A percentile compares a stretch with the other conserved stretches of the same genome.
Evolutionary conservation across 176 grass and related monocot genomes (phyloP).

Genomic region (barley (Hordeum vulgare)): DNA sequence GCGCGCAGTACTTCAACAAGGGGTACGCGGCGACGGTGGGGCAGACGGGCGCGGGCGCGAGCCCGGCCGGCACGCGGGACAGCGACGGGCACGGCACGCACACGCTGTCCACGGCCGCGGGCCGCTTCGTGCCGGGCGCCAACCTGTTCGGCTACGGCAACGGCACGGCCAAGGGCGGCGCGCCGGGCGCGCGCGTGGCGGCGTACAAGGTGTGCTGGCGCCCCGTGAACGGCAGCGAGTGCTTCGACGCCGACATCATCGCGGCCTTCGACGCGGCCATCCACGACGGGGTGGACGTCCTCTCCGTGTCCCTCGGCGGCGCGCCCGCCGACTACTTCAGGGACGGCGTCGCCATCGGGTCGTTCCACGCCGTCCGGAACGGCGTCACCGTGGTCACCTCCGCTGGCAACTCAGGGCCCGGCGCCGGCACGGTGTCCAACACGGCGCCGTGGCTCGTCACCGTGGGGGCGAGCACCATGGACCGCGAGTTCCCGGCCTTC

Average conservation of each 20-base stretch:
- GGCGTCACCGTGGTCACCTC: slow-evolving; percentile 72
- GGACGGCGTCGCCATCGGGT: slow-evolving; percentile 77
- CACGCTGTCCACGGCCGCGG: slow-evolving; percentile 88
- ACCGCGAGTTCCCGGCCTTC: slow-evolving; percentile 73
- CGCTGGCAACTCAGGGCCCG: slow-evolving; percentile 67
- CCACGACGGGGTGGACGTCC: slow-evolving; percentile 74
- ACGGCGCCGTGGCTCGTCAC: slow-evolving; percentile 86
- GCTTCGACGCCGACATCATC: slow-evolving; percentile 84
- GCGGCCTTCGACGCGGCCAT: slow-evolving; percentile 84
- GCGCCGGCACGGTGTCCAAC: slow-evolving; percentile 57
- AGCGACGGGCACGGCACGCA: slow-evolving; percentile 87
- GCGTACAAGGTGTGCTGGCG: slow-evolving; percentile 97
- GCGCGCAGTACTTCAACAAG: slow-evolving; percentile 75
- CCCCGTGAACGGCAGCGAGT: slow-evolving; percentile 78
- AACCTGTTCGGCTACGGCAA: slow-evolving; percentile 77
- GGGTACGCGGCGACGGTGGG: slow-evolving; percentile 47
- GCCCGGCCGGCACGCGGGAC: slow-evolving; percentile 42
- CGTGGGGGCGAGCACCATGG: slow-evolving; percentile 72
- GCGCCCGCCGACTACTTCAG: slow-evolving; percentile 42
- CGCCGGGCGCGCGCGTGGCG: slow-evolving; percentile 48
- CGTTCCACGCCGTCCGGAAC: slow-evolving; percentile 71
- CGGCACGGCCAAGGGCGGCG: slow-evolving; percentile 82
- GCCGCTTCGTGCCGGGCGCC: slow-evolving; percentile 41
- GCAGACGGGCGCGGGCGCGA: background rate
- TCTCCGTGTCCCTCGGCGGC: slow-evolving; percentile 82